These are phyloP conservation scores for Fusarium hostae DNA, from an alignment of 2,329 filamentous ascomycete genomes.

Conservation along the genomic window DNA sequence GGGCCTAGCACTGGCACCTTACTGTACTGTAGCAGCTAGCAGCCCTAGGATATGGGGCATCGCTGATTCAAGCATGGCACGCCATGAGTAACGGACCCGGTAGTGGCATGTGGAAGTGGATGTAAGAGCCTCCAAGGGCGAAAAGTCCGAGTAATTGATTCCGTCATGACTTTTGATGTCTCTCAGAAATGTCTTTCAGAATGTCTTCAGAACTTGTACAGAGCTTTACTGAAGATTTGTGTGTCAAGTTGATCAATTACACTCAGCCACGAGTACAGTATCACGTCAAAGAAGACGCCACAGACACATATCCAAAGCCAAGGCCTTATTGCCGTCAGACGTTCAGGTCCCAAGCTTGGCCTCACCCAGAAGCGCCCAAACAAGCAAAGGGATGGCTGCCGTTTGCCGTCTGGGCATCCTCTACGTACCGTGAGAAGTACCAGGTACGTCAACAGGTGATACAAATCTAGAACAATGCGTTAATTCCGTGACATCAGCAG, in stretches of 20 bases:
- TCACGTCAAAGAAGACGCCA: constrained; percentile 9
- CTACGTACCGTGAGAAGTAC: constrained; percentile 24
- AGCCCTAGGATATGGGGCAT: constrained; percentile 30
- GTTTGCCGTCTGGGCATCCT: constrained; percentile 34
- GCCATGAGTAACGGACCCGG: constrained; percentile 19
- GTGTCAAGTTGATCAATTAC: constrained; percentile 1
- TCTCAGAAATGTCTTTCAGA: background rate
- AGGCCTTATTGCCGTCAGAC: constrained; percentile 21
- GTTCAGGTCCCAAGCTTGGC: constrained; percentile 29
- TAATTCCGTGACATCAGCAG: constrained; percentile 29
- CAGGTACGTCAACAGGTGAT: constrained; percentile 14
- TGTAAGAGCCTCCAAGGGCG: constrained; percentile 13
- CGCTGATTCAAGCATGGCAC: constrained; percentile 10
- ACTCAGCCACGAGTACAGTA: constrained; percentile 3
- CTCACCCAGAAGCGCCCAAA: background rate
- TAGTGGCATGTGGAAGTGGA: constrained; percentile 18
- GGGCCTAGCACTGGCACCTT: constrained; percentile 21
- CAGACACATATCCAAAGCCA: constrained; percentile 10
- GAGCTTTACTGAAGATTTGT: background rate
- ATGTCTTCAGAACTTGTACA: background rate
- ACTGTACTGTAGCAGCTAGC: background rate
- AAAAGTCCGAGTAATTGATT: background rate
- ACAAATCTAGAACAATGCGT: constrained; percentile 16
- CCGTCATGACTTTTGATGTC: constrained; percentile 18
- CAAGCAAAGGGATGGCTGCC: constrained; percentile 29